phyloP scores from a whole-genome alignment of 2,329 filamentous ascomycete genomes.

The Stemphylium lycopersici region DNA sequence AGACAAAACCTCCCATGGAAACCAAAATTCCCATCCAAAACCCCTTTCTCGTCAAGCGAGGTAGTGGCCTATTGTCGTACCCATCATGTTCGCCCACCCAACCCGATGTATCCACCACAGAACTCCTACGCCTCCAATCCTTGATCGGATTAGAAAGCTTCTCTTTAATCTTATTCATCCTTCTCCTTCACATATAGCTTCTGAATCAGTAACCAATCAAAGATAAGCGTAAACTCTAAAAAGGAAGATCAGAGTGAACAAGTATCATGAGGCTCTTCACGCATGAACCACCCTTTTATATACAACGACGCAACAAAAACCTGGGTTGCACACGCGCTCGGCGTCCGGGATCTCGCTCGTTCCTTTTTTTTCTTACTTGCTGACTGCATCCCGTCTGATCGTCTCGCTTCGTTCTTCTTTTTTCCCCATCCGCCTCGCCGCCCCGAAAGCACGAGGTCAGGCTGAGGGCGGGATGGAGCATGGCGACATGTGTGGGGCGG shows the following conservation, averaged over 20 bases:
- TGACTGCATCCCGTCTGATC: neutral
- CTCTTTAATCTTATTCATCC: conserved; percentile 13
- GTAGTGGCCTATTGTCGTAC: conserved; percentile 31
- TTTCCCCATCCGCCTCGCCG: neutral
- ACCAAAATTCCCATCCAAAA: conserved; percentile 38
- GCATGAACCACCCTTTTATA: neutral
- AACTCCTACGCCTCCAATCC: conserved; percentile 21
- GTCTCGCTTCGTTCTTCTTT: neutral
- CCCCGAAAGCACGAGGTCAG: conserved; percentile 14
- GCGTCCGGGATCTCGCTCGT: neutral
- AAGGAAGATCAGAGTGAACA: neutral
- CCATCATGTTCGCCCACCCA: conserved; percentile 29
- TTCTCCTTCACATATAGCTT: neutral
- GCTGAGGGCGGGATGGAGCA: neutral
- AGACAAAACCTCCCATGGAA: conserved; percentile 34
- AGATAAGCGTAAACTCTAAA: neutral
- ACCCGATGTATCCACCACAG: conserved; percentile 20
- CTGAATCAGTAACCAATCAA: neutral
- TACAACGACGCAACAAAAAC: neutral
- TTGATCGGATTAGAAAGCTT: conserved; percentile 24
- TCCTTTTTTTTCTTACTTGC: conserved; percentile 1
- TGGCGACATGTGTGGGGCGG: conserved; percentile 18
- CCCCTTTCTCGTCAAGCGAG: conserved; percentile 26
- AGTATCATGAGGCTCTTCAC: neutral
- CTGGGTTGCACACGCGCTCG: neutral